Base-by-base conservation (phyloP, 805 yeast species). In the Danielia oregonensis region DNA sequence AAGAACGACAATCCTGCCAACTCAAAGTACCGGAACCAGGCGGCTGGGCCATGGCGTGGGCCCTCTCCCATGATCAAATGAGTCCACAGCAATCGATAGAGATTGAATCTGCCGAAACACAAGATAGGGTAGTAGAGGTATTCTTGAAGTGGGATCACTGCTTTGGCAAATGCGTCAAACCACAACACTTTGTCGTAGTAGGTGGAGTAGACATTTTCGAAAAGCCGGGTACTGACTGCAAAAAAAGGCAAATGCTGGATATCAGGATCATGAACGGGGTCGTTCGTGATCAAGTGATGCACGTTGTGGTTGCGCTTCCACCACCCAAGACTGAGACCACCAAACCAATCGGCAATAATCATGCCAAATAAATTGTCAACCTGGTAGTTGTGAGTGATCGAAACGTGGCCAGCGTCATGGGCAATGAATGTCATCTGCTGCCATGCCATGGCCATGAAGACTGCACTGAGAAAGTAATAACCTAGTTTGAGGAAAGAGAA, bases 221-320 rank as follows among this genome's bases (percentile, higher is more conserved):
- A 75, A 4, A 87, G 63, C 42, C 83, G 65, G 1, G 84, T 70
- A 35, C 88, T 79, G 13, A 87, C 94, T 2, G 95, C 94, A 55
- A 87, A 87, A 49, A 87, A 87, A 1, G 96, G 96, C 43, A 87
- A 58, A 60, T 87, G 96, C 59, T 87, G 96, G 54, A 87, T 88
- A 60, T 87, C 96, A 0, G 96, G 96, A 51, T 87, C 96, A 54
- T 88, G 95, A 2, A 83, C 82, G 0, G 96, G 96, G 53, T 87
- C 95, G 57, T 87, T 87, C n/a, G 96, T 84, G 35, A 87, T 72
- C 33, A 87, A 62, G 55, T 87, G 96, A 59, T 87, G 96, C n/a
- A 87, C 94, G 55, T 87, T 87, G 60, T 87, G 96, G 58, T 85
- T 87, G 33, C 89, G 70, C 49, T 87, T 88, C 96, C 96, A 87